Percentiles rank a stretch among this genome's conserved stretches.
Conservation (phyloP, 495 filamentous ascomycete genomes). For the Neurospora tetrasperma region DNA sequence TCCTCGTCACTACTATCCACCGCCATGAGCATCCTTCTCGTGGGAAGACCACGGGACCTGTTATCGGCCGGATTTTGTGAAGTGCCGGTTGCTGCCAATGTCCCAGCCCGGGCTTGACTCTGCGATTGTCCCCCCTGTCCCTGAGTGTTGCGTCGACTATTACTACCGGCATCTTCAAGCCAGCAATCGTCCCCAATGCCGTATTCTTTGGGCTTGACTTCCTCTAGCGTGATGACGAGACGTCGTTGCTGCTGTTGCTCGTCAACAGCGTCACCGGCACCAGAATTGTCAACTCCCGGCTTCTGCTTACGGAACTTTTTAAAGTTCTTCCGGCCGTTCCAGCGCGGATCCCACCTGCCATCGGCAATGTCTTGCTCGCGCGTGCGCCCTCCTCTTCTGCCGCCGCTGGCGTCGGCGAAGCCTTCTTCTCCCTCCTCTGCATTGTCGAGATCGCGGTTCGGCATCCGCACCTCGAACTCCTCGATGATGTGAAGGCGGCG, state of each 20-base stretch:
- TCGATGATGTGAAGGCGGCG: conserved; percentile 70
- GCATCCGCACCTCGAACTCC: conserved; percentile 55
- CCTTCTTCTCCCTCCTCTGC: not conserved
- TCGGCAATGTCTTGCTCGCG: conserved; percentile 38
- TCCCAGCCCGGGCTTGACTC: conserved; percentile 5
- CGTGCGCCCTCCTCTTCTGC: conserved; percentile 21
- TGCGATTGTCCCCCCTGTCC: conserved; percentile 6
- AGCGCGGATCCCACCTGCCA: conserved; percentile 74
- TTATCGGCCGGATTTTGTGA: not conserved
- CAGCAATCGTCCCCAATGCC: conserved; percentile 82
- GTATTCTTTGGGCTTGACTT: conserved; percentile 66
- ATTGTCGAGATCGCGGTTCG: not conserved
- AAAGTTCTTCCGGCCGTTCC: conserved; percentile 97
- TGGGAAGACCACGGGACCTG: not conserved
- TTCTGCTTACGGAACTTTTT: conserved; percentile 68
- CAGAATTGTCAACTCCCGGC: conserved; percentile 19
- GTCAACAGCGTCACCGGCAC: conserved; percentile 13
- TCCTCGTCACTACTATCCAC: conserved; percentile 35
- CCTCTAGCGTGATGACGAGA: conserved; percentile 65
- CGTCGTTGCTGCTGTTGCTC: conserved; percentile 7
- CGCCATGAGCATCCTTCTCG: conserved; percentile 13
- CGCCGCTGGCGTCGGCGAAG: not conserved
- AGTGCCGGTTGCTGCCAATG: not conserved
- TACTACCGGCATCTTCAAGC: conserved; percentile 36
- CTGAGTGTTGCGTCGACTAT: conserved; percentile 19